Evolutionary conservation across 306 rosid genomes (phyloP).

Genomic region (Glycyrrhiza uralensis): DNA sequence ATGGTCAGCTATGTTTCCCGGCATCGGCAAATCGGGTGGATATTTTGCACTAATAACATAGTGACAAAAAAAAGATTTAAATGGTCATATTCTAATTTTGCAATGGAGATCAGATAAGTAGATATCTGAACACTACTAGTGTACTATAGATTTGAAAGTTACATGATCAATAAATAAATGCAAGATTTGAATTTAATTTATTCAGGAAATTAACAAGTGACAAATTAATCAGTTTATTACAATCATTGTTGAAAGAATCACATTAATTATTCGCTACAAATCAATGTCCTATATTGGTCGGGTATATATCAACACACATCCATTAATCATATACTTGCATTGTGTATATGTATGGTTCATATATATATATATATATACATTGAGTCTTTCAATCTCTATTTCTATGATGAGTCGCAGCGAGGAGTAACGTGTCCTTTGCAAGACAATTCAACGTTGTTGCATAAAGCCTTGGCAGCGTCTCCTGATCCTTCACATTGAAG

Average conservation of each 20-base stretch:
- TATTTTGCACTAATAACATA: too few species aligned
- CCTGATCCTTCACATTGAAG: constrained; percentile 26
- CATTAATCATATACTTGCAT: background rate
- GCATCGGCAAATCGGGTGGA: too few species aligned
- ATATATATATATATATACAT: background rate
- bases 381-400: background rate
- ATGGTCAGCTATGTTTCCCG: too few species aligned
- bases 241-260: constrained; percentile 7
- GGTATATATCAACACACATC: background rate
- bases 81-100: too few species aligned
- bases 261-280: background rate
- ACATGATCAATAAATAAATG: background rate
- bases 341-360: background rate
- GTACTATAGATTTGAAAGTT: background rate
- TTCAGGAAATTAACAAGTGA: background rate
- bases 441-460: constrained; percentile 42
- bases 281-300: background rate
- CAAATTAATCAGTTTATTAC: too few species aligned
- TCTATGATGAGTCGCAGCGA: constrained; percentile 31
- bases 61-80: too few species aligned
- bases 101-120: too few species aligned
- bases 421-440: constrained; percentile 46
- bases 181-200: background rate
- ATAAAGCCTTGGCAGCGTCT: constrained; percentile 34
- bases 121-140: too few species aligned